Percentiles rank a stretch among this genome's conserved stretches.
Evolutionary conservation across 2,329 filamentous ascomycete genomes (phyloP).

Genomic region (Neofusicoccum umdonicola): DNA sequence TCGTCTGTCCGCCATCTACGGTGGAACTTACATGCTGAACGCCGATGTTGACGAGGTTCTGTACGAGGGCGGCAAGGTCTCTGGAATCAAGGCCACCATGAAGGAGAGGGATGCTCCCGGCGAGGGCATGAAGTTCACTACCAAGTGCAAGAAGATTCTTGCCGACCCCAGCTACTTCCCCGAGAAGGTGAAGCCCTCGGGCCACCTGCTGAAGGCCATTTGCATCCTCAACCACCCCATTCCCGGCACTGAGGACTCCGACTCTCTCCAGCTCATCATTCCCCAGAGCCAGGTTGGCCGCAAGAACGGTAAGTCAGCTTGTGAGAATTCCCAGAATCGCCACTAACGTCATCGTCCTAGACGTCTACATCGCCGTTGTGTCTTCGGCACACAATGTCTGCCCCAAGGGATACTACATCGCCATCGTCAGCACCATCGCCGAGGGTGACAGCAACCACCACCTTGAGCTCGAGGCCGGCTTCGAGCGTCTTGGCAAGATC

Average conservation of each 20-base stretch:
- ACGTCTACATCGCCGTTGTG: conserved; percentile 96
- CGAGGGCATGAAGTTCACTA: conserved; percentile 84
- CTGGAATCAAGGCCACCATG: conserved; percentile 97
- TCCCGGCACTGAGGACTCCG: conserved; percentile 80
- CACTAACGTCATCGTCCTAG: conserved; percentile 44
- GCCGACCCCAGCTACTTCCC: conserved; percentile 97
- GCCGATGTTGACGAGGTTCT: conserved; percentile 86
- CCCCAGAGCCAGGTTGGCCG: conserved; percentile 95
- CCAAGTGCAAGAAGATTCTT: conserved; percentile 93
- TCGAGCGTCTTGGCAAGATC: conserved; percentile 87
- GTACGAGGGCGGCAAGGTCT: conserved; percentile 82
- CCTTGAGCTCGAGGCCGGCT: conserved; percentile 85
- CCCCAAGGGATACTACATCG: conserved; percentile 98
- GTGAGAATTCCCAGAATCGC: no score
- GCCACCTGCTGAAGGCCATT: conserved; percentile 92
- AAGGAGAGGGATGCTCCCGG: conserved; percentile 73
- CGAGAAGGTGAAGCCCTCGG: conserved; percentile 79
- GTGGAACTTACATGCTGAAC: conserved; percentile 99
- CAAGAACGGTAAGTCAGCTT: conserved; percentile 72
- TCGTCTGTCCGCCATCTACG: conserved; percentile 95
- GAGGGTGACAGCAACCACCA: conserved; percentile 92
- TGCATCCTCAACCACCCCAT: conserved; percentile 96
- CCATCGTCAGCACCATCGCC: conserved; percentile 96
- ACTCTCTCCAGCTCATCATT: conserved; percentile 94
- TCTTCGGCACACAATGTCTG: conserved; percentile 97